Base-by-base conservation (phyloP, 352 stramenopile species). In the Blastocystis sp. region DNA sequence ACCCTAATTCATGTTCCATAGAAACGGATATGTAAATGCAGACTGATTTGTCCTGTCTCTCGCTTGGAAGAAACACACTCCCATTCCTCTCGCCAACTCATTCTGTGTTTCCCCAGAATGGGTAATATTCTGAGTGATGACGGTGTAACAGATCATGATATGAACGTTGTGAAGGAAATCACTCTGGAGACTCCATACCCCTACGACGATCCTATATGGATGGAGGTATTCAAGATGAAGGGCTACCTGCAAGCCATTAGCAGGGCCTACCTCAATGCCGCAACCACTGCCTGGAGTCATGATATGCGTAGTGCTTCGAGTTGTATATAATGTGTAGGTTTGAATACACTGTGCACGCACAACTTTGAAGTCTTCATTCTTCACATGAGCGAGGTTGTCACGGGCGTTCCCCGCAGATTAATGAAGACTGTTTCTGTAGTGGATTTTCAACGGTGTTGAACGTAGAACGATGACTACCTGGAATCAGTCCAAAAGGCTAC, bases 391-490 rank as follows among this genome's bases (percentile, higher is more conserved):
- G 28, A 79, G 62, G 69, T 79, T 2, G 69, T 79, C 10, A 79
- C 45, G 9, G 69, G 40, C 2, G 69, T 79, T 64, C 69, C 69
- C 23, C 69, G 69, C 34, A 61, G 69, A 79, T 28, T 79, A 21
- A 28, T 79, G 21, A 45, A 53, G 21, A 45, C 9, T 62, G 69
- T 79, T 79, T 79, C 69, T n/a, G 69, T 79, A 61, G 10, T 64
- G 1, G n/a, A 38, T 34, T 11, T n/a, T n/a, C 10, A 34, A 43
- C 23, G 38, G 9, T 53, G 40, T 79, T 10, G 62, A 45, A 21
- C n/a, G 10, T 79, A 79, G 69, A 79, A 79, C 53, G 69, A 79
- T 79, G 69, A 79, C 28, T 79, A 79, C 62, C 53, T 79, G 69
- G 69, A 79, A 43, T 28, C 38, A 1, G 69, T 79, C 21, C 69